phyloP scores from a whole-genome alignment of 129 eudicot species.

The Tagetes erecta region DNA sequence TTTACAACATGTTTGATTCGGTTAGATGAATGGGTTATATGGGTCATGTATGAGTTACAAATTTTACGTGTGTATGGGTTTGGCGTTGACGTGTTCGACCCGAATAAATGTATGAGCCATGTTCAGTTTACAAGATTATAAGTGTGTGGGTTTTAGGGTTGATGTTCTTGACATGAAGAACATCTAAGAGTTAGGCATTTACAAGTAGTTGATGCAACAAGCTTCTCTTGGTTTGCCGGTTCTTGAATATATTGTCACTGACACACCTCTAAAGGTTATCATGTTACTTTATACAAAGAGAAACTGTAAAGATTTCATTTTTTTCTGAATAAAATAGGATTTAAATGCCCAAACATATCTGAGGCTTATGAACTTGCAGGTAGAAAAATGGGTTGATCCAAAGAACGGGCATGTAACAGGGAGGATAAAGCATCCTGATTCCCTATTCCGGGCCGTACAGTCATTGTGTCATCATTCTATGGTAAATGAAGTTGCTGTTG shows the following conservation, averaged over 20 bases:
- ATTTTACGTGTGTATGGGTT: background rate
- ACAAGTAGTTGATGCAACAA: slow-evolving; percentile 98
- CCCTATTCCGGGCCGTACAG: slow-evolving; percentile 77
- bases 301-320: background rate
- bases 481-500: too few relatives aligned
- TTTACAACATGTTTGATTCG: background rate
- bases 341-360: background rate
- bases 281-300: background rate
- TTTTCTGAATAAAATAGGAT: background rate
- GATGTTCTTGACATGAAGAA: slow-evolving; percentile 49
- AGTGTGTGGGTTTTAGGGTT: too few relatives aligned
- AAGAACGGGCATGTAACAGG: slow-evolving; percentile 85
- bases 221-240: slow-evolving; percentile 35
- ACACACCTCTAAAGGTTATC: slow-evolving; percentile 65
- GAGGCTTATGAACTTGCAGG: slow-evolving; percentile 42
- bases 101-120: too few relatives aligned
- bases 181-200: slow-evolving; percentile 76
- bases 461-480: slow-evolving; percentile 54
- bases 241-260: slow-evolving; percentile 76
- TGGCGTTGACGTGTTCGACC: too few relatives aligned
- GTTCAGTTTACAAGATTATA: background rate
- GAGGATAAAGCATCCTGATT: slow-evolving; percentile 78
- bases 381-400: slow-evolving; percentile 80
- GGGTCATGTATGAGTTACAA: too few relatives aligned
- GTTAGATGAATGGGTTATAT: background rate